Evolutionary conservation across 352 stramenopile species (phyloP), one percentile per base, ranked within the genome.

Genomic region (Phytophthora vignae): DNA sequence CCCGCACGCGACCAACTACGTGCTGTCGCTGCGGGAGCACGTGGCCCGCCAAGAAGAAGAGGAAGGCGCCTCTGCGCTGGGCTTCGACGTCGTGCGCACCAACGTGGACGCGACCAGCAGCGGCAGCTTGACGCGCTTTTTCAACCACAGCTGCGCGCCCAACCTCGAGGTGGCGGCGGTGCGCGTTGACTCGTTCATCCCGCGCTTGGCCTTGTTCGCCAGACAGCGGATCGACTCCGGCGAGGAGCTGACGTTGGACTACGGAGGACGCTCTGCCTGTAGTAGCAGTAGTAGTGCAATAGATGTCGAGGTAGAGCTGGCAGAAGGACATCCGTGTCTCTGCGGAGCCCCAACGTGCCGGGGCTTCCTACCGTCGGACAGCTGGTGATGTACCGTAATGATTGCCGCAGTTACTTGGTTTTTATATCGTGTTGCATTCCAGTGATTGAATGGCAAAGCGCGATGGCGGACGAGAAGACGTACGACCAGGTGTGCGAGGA

Each of bases 401-500:
- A 85, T 58, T 87, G 78, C 15, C 50, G 49, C 60, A 12, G 6
- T 62, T 25, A 48, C 61, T 75, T 71, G 53, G 15, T 7, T 46
- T 72, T 67, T 67, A 48, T 61, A 59, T 50, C n/a, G 4, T 10
- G 48, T 17, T 57, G 15, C 22, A 31, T 57, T 29, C 31, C 42
- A 6, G 38, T 36, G 29, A 49, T 59, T 72, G 64, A 69, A 19
- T 62, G 38, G 63, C 31, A 25, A 49, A 31, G 17, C 25, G 55
- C 29, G 5, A 76, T 78, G 71, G 7, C 55, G 36, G 36, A 42
- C n/a, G 59, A 69, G 70, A 82, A 81, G 79, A 84, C 55, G 61
- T 94, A 94, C 67, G 85, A 94, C 49, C 78, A 89, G 38, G 36
- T 90, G 29, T 93, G 87, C 67, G 74, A 81, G 38, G 81, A 90